Evolutionary conservation across 2,329 filamentous ascomycete species (phyloP).

Genomic region (Epichloe coenophiala): DNA sequence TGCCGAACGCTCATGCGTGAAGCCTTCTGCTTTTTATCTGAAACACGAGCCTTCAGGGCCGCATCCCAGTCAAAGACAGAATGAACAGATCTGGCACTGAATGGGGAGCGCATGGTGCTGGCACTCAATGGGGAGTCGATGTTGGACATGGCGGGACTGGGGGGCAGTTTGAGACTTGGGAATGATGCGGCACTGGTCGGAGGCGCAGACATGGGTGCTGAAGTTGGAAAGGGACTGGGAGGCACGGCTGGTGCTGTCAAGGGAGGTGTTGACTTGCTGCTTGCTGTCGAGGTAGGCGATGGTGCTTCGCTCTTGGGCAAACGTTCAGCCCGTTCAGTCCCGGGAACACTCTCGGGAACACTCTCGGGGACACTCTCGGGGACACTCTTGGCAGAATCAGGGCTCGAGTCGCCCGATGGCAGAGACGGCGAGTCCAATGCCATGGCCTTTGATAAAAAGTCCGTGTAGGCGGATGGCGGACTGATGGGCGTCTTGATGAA

Average conservation of each 20-base stretch:
- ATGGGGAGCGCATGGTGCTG: slow-evolving; percentile 52
- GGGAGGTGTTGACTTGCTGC: slow-evolving; percentile 19
- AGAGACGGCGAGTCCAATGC: slow-evolving; percentile 58
- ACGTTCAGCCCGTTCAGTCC: slow-evolving; percentile 40
- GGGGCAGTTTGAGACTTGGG: slow-evolving; percentile 61
- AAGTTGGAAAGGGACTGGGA: slow-evolving; percentile 37
- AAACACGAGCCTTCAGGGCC: slow-evolving; percentile 52
- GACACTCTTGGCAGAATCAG: slow-evolving; percentile 36
- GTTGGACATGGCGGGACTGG: slow-evolving; percentile 56
- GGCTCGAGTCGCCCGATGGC: slow-evolving; percentile 35
- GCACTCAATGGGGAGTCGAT: slow-evolving; percentile 57
- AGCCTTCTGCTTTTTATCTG: slow-evolving; percentile 44
- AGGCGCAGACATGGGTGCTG: slow-evolving; percentile 44
- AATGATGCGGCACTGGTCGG: slow-evolving; percentile 46
- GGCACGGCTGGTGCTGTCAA: slow-evolving; percentile 27
- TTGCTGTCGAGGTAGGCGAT: slow-evolving; percentile 27
- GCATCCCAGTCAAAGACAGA: slow-evolving; percentile 72
- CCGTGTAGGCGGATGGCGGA: slow-evolving; percentile 77
- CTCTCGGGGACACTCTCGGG: too few relatives aligned
- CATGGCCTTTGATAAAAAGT: slow-evolving; percentile 73
- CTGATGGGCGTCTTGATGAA: slow-evolving; percentile 83
- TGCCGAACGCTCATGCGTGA: slow-evolving; percentile 50
- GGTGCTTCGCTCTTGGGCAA: slow-evolving; percentile 41
- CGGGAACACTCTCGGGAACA: slow-evolving; percentile 35
- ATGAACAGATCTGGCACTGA: slow-evolving; percentile 48